Conservation (phyloP, 2,329 filamentous ascomycete species). For the Teratosphaeria destructans region DNA sequence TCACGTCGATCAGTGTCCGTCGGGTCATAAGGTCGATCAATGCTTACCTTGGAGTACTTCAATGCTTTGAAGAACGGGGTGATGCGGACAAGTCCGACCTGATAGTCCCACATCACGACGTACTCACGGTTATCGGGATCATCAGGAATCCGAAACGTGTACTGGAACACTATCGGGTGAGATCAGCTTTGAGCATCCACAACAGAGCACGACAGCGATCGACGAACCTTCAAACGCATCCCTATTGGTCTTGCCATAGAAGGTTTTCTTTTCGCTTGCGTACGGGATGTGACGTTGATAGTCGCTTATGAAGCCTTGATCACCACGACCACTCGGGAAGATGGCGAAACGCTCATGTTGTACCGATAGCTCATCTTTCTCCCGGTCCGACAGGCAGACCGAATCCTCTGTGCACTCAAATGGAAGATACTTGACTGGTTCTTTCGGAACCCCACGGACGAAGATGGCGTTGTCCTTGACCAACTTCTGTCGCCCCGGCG, state of each 20-base stretch:
- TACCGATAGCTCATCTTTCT: conserved; percentile 38
- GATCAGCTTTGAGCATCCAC: conserved; percentile 1
- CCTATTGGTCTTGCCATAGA: conserved; percentile 73
- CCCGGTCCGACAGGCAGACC: conserved; percentile 11
- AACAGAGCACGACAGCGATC: neutral
- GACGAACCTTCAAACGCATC: conserved; percentile 74
- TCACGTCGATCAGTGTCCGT: neutral
- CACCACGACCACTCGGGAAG: conserved; percentile 47
- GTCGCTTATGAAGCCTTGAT: conserved; percentile 34
- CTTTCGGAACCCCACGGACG: conserved; percentile 51
- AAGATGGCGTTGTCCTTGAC: conserved; percentile 56
- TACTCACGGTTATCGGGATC: conserved; percentile 47
- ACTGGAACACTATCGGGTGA: conserved; percentile 59
- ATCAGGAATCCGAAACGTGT: conserved; percentile 63
- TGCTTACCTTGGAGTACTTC: conserved; percentile 69
- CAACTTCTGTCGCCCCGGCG: conserved; percentile 43
- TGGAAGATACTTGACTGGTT: conserved; percentile 62
- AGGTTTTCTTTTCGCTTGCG: conserved; percentile 86
- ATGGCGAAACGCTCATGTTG: conserved; percentile 57
- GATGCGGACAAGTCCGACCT: conserved; percentile 83
- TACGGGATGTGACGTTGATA: conserved; percentile 67
- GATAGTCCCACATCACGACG: conserved; percentile 94
- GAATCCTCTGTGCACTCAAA: conserved; percentile 50
- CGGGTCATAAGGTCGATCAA: neutral
- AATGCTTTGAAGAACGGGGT: conserved; percentile 91